Evolutionary conservation across 768 basidiomycete species (phyloP).

Genomic region (Crassisporium funariophilum): DNA sequence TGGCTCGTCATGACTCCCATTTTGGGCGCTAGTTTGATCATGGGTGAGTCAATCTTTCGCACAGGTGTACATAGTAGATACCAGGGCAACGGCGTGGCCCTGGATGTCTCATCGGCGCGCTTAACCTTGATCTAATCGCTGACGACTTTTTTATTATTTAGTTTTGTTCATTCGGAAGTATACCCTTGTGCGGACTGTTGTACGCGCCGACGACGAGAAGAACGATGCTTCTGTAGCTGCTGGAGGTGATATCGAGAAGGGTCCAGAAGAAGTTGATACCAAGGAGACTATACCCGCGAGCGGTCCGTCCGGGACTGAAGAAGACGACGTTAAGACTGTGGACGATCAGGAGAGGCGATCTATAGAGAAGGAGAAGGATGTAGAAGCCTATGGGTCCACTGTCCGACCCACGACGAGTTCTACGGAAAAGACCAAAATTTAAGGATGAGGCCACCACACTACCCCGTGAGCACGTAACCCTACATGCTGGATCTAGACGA

Average conservation of each 20-base stretch:
- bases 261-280: slow-evolving; percentile 15
- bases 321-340: slow-evolving; percentile 16
- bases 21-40: slow-evolving; percentile 51
- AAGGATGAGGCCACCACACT: too few species aligned
- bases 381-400: slow-evolving; percentile 14
- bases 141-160: slow-evolving; percentile 21
- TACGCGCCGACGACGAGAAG: slow-evolving; percentile 40
- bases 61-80: too few species aligned
- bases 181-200: slow-evolving; percentile 53
- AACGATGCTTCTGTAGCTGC: slow-evolving; percentile 19
- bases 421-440: slow-evolving; percentile 15
- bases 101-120: too few species aligned
- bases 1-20: slow-evolving; percentile 70
- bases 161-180: slow-evolving; percentile 63
- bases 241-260: slow-evolving; percentile 29
- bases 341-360: slow-evolving; percentile 11
- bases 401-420: slow-evolving; percentile 26
- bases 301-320: slow-evolving; percentile 9
- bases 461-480: too few species aligned
- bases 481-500: too few species aligned
- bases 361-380: slow-evolving; percentile 22
- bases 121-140: too few species aligned
- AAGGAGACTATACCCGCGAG: slow-evolving; percentile 24
- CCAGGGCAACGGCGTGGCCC: too few species aligned
- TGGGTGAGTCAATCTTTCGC: slow-evolving; percentile 40